Base-by-base conservation (phyloP, 75 land plant species). In the Selaginella tamariscina region DNA sequence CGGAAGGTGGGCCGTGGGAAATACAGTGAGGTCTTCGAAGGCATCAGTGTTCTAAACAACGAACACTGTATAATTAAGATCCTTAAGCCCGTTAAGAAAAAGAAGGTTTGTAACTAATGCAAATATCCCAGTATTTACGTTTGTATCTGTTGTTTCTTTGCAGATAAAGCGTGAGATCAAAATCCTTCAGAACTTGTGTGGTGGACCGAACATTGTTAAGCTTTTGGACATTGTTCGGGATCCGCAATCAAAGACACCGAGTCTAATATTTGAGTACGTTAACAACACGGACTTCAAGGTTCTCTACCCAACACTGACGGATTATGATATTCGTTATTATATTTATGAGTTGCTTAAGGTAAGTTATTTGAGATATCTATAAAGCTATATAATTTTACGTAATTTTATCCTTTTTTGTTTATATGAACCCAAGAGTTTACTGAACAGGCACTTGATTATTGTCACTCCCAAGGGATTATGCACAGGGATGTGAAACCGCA, bases 401-500 rank as follows among this genome's bases (percentile, higher is more conserved):
- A 8, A 26, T 59, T 59, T 59, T 23, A 21, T 9, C 22, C 26
- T 33, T n/a, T 57, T 33, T 33, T 32, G 26, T 31, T 20, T 72
- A 2, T 76, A n/a, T n/a, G n/a, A n/a, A n/a, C n/a, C n/a, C n/a
- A n/a, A n/a, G n/a, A n/a, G n/a, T n/a, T n/a, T n/a, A n/a, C n/a
- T n/a, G n/a, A n/a, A n/a, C 56, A 88, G 89, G 89, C 89, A 22
- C 64, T 88, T 62, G 89, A 88, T 77, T 86, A 80, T 66, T 86
- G 86, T 68, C 93, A 88, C 68, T 88, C 89, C 28, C 89, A 88
- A 73, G 93, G 93, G 64, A 86, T 88, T 22, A 86, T 88, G 93
- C 92, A 88, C 68, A 82, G 86, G 26, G 92, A 88, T 80, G 92
- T 88, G 65, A 88, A 88, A 73, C 89, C 92, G 55, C 89, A 88